phyloP scores from a whole-genome alignment of 1,139 yeast genomes.

The Debaryomyces coudertii region DNA sequence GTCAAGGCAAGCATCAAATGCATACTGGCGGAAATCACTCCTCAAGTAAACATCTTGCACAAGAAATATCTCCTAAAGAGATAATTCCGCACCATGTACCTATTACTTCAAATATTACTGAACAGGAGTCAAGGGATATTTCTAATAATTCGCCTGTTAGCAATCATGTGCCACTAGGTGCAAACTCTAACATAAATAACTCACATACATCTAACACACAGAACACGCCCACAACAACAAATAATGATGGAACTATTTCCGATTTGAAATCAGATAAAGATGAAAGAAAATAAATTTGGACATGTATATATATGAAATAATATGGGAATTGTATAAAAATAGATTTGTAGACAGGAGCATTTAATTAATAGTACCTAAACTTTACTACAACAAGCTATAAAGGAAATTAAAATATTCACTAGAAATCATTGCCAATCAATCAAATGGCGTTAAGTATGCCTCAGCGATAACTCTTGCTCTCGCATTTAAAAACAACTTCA shows the following conservation, averaged over 20 bases:
- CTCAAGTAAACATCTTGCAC: slow-evolving; percentile 36
- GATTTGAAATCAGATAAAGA: slow-evolving; percentile 2
- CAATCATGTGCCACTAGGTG: not conserved
- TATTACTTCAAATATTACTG: slow-evolving; percentile 9
- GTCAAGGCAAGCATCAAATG: slow-evolving; percentile 13
- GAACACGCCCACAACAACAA: not conserved
- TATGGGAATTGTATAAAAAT: not conserved
- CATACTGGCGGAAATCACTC: not conserved
- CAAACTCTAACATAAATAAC: not conserved
- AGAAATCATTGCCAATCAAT: slow-evolving; percentile 30
- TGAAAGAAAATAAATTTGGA: not conserved
- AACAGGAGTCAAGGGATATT: not conserved
- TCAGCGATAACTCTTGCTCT: slow-evolving; percentile 98
- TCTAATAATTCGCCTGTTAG: slow-evolving; percentile 1
- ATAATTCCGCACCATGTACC: slow-evolving; percentile 24
- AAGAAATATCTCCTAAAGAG: slow-evolving; percentile 39
- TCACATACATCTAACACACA: not conserved
- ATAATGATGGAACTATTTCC: not conserved
- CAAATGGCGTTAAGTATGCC: slow-evolving; percentile 80
- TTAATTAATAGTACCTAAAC: not conserved
- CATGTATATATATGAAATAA: not conserved
- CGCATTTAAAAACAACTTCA: slow-evolving; percentile 95
- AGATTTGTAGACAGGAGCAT: not conserved
- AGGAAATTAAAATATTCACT: not conserved
- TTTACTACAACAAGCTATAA: slow-evolving; percentile 2